Conservation (phyloP, 2,329 filamentous ascomycete genomes). For the Penicillium frequentans region DNA sequence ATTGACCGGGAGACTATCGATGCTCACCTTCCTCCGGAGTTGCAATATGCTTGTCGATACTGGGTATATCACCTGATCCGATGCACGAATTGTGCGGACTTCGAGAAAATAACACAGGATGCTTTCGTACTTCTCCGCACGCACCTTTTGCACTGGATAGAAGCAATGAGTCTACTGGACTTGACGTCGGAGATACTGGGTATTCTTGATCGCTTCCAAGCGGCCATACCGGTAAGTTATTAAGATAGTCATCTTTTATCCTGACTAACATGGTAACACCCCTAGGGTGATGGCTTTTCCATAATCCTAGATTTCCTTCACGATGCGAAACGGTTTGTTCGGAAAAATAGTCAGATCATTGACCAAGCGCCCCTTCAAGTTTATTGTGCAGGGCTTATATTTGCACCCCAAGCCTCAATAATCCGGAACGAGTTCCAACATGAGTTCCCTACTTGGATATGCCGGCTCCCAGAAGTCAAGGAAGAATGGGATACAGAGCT, state of each 20-base stretch:
- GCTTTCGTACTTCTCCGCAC: slow-evolving; percentile 16
- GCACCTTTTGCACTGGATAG: slow-evolving; percentile 30
- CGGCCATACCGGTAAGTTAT: slow-evolving; percentile 8
- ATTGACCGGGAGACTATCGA: neutral
- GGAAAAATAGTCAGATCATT: neutral
- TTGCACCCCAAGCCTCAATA: slow-evolving; percentile 27
- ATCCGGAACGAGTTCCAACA: slow-evolving; percentile 23
- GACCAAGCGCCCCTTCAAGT: slow-evolving; percentile 34
- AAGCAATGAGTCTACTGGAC: slow-evolving; percentile 24
- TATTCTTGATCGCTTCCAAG: slow-evolving; percentile 17
- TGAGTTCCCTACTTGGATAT: slow-evolving; percentile 19
- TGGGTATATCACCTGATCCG: slow-evolving; percentile 29
- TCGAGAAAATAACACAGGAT: slow-evolving; percentile 1
- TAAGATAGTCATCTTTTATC: neutral
- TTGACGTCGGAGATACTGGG: slow-evolving; percentile 15
- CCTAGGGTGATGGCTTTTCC: slow-evolving; percentile 5
- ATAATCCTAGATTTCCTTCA: neutral
- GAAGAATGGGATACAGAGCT: neutral
- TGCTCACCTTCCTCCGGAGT: neutral
- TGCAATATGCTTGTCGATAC: slow-evolving; percentile 2
- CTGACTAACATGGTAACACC: neutral
- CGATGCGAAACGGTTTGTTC: slow-evolving; percentile 1
- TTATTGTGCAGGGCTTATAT: slow-evolving; percentile 37
- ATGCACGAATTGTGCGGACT: slow-evolving; percentile 6
- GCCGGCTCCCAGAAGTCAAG: too few relatives aligned